These are phyloP conservation scores for Neophaeococcomyces mojaviensis DNA, from an alignment of 2,329 filamentous ascomycete species.

Conservation along the genomic window DNA sequence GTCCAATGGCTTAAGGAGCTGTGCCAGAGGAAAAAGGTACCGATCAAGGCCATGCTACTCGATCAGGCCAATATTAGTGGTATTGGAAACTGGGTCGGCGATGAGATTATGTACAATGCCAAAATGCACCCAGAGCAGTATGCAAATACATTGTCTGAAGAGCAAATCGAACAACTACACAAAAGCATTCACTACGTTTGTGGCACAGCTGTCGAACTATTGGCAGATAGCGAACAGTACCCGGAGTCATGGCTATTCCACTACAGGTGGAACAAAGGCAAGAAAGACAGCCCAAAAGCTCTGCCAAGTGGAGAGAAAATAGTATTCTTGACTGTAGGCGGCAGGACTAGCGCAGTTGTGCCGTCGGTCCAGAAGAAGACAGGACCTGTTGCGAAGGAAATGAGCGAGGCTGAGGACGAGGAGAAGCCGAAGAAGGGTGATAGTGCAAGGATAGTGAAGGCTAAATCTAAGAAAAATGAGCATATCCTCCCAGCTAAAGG, in stretches of 20 bases:
- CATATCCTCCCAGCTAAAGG: neutral
- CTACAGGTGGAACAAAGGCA: constrained; percentile 82
- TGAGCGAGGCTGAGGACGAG: constrained; percentile 28
- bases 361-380: constrained; percentile 81
- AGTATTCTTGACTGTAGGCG: constrained; percentile 79
- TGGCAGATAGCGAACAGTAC: constrained; percentile 77
- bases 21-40: constrained; percentile 68
- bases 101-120: constrained; percentile 87
- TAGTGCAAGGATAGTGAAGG: constrained; percentile 15
- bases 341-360: constrained; percentile 82
- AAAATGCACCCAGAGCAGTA: constrained; percentile 78
- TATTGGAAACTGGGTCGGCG: constrained; percentile 94
- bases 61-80: constrained; percentile 86
- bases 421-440: constrained; percentile 10
- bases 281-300: constrained; percentile 58
- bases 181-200: constrained; percentile 71
- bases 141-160: constrained; percentile 68
- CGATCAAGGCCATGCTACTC: constrained; percentile 79
- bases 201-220: constrained; percentile 64
- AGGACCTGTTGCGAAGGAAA: constrained; percentile 49
- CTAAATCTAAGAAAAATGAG: neutral
- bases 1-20: constrained; percentile 65
- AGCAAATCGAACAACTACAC: constrained; percentile 65
- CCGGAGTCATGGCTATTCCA: constrained; percentile 84
- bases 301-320: constrained; percentile 82